Conservation (phyloP, 495 filamentous ascomycete species). For the Penicillium mononematosum region DNA sequence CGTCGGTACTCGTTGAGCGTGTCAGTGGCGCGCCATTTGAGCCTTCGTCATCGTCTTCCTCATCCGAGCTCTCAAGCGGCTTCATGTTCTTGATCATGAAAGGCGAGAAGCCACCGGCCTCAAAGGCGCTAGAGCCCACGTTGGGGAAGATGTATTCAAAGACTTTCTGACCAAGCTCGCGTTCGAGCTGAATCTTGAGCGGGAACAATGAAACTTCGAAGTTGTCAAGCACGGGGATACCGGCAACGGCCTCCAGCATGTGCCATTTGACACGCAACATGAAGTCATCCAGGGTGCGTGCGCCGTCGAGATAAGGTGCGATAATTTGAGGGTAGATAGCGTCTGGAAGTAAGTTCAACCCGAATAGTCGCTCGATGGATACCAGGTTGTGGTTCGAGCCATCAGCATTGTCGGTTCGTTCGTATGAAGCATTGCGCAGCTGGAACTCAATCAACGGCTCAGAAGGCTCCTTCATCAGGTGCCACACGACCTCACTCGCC, state of each 20-base stretch:
- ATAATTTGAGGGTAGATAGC: conserved; percentile 96
- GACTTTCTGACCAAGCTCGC: conserved; percentile 86
- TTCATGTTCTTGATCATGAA: conserved; percentile 79
- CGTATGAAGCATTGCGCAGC: conserved; percentile 82
- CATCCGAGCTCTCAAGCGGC: conserved; percentile 55
- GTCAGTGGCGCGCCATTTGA: conserved; percentile 31
- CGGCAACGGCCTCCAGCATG: conserved; percentile 96
- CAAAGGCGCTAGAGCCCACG: conserved; percentile 55
- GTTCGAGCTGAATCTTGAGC: conserved; percentile 90
- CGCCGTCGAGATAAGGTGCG: conserved; percentile 75
- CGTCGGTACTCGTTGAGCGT: conserved; percentile 27
- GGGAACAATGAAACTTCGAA: conserved; percentile 95
- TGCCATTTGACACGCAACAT: conserved; percentile 96
- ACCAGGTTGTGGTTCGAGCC: conserved; percentile 93
- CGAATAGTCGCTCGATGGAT: conserved; percentile 77
- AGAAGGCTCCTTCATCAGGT: conserved; percentile 79
- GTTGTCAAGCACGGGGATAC: conserved; percentile 94
- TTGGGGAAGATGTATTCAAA: conserved; percentile 98
- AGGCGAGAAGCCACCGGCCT: conserved; percentile 70
- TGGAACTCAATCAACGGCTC: conserved; percentile 94
- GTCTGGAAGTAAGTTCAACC: conserved; percentile 83
- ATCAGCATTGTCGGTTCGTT: conserved; percentile 92
- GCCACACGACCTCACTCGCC: conserved; percentile 93
- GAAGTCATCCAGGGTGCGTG: conserved; percentile 56
- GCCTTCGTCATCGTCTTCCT: conserved; percentile 49